Conservation (phyloP, 208 protist species). For the Balamuthia mandrillaris region DNA sequence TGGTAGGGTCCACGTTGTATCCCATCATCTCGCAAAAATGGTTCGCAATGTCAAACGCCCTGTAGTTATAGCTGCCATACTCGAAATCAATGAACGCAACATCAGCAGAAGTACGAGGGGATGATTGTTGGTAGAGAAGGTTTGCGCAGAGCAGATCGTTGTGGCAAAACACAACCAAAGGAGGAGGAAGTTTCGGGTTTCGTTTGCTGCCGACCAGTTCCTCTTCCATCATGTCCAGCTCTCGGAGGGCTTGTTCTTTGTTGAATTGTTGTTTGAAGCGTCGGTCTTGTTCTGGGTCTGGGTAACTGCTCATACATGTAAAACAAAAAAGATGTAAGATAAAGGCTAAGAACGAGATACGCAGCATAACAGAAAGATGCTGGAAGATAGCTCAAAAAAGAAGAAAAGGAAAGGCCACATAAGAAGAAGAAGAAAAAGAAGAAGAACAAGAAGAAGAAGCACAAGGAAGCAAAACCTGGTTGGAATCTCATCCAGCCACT, state of each 20-base stretch:
- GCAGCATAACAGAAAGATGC: no score
- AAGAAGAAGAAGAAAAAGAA: no score
- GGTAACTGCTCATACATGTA: no score
- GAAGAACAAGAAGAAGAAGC: no score
- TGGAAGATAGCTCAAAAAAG: no score
- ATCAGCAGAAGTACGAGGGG: neutral
- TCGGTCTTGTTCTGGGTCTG: no score
- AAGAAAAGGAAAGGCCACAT: no score
- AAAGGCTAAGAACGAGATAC: no score
- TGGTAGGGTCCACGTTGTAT: neutral
- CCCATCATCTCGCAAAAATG: conserved; percentile 40
- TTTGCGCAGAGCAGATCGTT: conserved; percentile 30
- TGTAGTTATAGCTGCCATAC: conserved; percentile 25
- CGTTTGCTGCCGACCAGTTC: conserved; percentile 22
- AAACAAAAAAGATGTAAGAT: no score
- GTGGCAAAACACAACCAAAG: conserved; percentile 12
- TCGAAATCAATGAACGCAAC: conserved; percentile 27
- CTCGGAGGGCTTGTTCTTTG: neutral
- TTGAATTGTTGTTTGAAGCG: conserved; percentile 5
- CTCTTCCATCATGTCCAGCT: conserved; percentile 18
- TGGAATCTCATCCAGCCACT: conserved; percentile 15
- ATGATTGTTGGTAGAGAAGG: neutral
- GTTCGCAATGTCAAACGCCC: conserved; percentile 21
- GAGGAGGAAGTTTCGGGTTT: no score
- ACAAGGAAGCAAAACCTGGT: neutral